Conservation (phyloP, 1,284 basidiomycete species). For the Cutaneotrichosporon sp. region DNA sequence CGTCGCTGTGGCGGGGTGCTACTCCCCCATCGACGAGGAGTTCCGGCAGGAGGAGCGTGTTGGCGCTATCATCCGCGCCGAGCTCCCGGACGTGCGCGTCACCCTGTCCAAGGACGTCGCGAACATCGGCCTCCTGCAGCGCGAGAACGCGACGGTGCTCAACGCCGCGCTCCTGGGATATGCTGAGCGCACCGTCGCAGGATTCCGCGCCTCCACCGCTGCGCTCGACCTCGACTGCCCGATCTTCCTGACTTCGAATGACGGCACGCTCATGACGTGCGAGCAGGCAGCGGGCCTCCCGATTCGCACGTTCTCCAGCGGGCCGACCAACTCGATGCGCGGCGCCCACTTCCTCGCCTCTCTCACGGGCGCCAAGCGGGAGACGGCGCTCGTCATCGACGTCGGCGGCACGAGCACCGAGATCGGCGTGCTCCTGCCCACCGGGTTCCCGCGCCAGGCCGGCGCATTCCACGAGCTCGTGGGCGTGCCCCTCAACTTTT, state of each 20-base stretch:
- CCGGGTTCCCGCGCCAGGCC: slow-evolving; percentile 44
- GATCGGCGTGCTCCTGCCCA: slow-evolving; percentile 23
- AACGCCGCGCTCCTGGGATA: slow-evolving; percentile 63
- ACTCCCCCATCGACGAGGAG: slow-evolving; percentile 41
- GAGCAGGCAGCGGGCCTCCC: slow-evolving; percentile 60
- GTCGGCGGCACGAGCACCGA: slow-evolving; percentile 60
- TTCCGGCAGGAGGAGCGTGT: slow-evolving; percentile 41
- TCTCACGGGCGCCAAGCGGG: slow-evolving; percentile 48
- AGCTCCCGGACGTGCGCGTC: slow-evolving; percentile 32
- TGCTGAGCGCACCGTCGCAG: slow-evolving; percentile 58
- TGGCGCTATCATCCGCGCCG: slow-evolving; percentile 26
- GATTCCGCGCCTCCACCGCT: slow-evolving; percentile 59
- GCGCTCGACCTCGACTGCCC: slow-evolving; percentile 59
- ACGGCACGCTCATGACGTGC: slow-evolving; percentile 62
- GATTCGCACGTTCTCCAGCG: slow-evolving; percentile 64
- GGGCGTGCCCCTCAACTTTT: slow-evolving; percentile 40
- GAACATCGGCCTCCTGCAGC: slow-evolving; percentile 58
- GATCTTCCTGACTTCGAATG: slow-evolving; percentile 61
- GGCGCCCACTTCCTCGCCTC: slow-evolving; percentile 62
- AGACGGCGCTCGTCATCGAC: slow-evolving; percentile 61
- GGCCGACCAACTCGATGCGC: slow-evolving; percentile 66
- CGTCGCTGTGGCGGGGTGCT: slow-evolving; percentile 40
- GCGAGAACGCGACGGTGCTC: slow-evolving; percentile 64
- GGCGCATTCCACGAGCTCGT: slow-evolving; percentile 33
- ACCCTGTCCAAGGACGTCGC: slow-evolving; percentile 42